These are phyloP conservation scores for Dysphania ambrosioides DNA, from an alignment of 148 eudicot genomes.

Conservation along the genomic window DNA sequence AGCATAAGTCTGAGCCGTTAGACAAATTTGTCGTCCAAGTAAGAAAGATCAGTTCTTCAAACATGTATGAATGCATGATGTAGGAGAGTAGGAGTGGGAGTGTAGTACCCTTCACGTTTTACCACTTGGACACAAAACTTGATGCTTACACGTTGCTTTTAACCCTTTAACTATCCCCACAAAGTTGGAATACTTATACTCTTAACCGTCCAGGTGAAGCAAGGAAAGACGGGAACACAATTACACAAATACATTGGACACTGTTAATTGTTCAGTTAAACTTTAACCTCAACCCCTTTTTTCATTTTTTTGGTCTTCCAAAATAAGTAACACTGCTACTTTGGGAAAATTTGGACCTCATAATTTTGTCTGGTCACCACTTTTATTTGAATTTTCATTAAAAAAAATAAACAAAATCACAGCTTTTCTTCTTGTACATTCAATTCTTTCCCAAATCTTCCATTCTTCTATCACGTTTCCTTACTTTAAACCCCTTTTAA, in stretches of 20 bases:
- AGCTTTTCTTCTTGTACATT: conserved; percentile 6
- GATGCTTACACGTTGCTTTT: conserved; percentile 23
- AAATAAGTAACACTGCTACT: background rate
- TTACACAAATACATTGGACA: no score
- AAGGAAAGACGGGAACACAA: background rate
- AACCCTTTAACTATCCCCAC: conserved; percentile 1
- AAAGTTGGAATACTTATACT: conserved; percentile 24
- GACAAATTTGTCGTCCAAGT: background rate
- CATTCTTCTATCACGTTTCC: conserved; percentile 11
- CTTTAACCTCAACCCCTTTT: conserved; percentile 6
- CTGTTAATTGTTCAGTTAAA: no score
- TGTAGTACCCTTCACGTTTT: no score
- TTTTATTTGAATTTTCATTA: conserved; percentile 20
- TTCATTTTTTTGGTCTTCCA: conserved; percentile 2
- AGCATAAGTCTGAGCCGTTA: no score
- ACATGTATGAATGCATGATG: conserved; percentile 20
- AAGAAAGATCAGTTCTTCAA: conserved; percentile 12
- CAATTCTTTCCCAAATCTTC: conserved; percentile 13
- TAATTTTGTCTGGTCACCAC: conserved; percentile 44
- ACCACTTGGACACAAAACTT: background rate
- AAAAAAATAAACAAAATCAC: conserved; percentile 1
- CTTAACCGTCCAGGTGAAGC: conserved; percentile 34
- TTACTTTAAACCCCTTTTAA: conserved; percentile 23
- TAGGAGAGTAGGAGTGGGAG: no score
- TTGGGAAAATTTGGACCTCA: conserved; percentile 50